Evolutionary conservation across 2,329 filamentous ascomycete species (phyloP).

Genomic region (Fusarium cyanostomum): DNA sequence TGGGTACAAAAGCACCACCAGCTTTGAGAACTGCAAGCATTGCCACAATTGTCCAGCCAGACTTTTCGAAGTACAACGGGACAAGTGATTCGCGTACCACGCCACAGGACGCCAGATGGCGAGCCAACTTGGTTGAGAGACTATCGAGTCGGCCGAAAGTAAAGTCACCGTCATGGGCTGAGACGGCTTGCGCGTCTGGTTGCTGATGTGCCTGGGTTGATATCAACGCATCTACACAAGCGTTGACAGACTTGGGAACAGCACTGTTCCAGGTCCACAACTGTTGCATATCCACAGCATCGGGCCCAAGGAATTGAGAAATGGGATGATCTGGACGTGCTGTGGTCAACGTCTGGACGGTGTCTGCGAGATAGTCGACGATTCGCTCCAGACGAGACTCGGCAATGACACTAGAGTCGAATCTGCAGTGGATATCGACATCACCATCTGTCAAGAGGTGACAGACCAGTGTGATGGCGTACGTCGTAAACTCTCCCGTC

Average conservation of each 20-base stretch:
- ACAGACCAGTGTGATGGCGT: background rate
- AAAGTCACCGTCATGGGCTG: background rate
- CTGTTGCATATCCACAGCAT: background rate
- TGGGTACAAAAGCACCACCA: background rate
- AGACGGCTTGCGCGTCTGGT: background rate
- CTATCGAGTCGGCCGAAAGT: slow-evolving; percentile 1
- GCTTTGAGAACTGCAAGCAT: slow-evolving; percentile 29
- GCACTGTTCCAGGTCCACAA: slow-evolving; percentile 32
- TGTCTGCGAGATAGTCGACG: background rate
- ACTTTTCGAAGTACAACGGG: slow-evolving; percentile 40
- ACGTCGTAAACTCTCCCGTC: slow-evolving; percentile 6
- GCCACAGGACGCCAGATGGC: background rate
- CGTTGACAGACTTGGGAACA: slow-evolving; percentile 13
- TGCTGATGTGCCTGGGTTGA: background rate
- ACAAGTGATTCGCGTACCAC: background rate
- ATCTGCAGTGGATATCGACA: background rate
- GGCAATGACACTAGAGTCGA: background rate
- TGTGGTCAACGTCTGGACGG: background rate
- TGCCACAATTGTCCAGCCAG: slow-evolving; percentile 36
- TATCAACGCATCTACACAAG: slow-evolving; percentile 21
- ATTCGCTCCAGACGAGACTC: background rate
- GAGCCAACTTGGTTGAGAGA: background rate
- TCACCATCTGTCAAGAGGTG: background rate
- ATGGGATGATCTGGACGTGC: background rate
- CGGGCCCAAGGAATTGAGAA: background rate